These are phyloP conservation scores for Boletellus dicymbophilus DNA, from an alignment of 1,284 basidiomycete genomes.

Conservation along the genomic window DNA sequence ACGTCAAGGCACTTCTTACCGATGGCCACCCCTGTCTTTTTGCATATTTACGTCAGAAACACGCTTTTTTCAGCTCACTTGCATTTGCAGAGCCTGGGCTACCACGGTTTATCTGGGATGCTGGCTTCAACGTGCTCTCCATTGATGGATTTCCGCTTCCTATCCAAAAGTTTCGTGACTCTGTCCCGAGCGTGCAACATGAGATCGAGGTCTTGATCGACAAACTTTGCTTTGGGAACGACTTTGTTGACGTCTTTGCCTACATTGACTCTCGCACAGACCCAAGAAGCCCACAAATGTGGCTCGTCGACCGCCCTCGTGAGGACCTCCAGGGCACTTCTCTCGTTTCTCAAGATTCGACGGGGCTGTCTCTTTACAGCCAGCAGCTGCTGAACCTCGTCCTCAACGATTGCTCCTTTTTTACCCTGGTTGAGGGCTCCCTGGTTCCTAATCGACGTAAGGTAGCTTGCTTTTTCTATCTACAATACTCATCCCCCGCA, in stretches of 20 bases:
- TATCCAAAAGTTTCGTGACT: background rate
- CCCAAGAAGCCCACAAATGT: background rate
- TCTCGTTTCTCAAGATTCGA: background rate
- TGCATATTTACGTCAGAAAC: slow-evolving; percentile 5
- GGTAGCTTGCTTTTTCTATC: background rate
- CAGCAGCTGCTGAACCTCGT: background rate
- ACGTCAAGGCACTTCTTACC: background rate
- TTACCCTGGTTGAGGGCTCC: background rate
- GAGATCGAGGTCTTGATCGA: background rate
- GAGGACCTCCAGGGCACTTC: slow-evolving; percentile 4
- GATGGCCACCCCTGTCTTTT: background rate
- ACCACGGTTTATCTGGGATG: slow-evolving; percentile 7
- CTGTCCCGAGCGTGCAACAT: rapidly evolving
- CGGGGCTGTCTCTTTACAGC: background rate
- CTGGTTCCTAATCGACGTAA: background rate
- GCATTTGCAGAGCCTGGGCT: slow-evolving; percentile 2
- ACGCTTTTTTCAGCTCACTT: background rate
- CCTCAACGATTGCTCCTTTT: background rate
- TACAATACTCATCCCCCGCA: too few species aligned
- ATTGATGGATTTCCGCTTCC: background rate
- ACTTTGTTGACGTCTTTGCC: background rate
- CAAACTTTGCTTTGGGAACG: background rate
- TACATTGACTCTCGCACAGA: slow-evolving; percentile 6
- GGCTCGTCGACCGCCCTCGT: slow-evolving; percentile 2
- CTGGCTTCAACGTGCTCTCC: background rate